phyloP scores from a whole-genome alignment of 1,284 basidiomycete genomes.

The Irpex rosettiformis region DNA sequence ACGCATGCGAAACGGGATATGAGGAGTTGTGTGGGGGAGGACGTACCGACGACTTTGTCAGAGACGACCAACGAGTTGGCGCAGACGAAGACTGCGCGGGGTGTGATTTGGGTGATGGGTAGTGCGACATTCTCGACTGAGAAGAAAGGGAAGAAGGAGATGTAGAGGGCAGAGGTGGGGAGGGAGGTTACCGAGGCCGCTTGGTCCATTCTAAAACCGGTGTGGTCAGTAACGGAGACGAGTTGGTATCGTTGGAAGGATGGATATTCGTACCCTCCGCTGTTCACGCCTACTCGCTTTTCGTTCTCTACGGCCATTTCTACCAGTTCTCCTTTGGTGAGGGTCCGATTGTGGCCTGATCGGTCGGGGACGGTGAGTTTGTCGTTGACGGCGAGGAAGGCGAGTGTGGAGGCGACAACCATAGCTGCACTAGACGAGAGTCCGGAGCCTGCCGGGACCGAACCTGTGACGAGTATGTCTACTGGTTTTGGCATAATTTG shows the following conservation, averaged over 20 bases:
- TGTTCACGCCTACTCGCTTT: slow-evolving; percentile 78
- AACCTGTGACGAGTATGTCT: slow-evolving; percentile 72
- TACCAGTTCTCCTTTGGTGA: slow-evolving; percentile 72
- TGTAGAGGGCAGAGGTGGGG: slow-evolving; percentile 69
- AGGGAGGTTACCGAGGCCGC: slow-evolving; percentile 77
- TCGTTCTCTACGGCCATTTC: slow-evolving; percentile 80
- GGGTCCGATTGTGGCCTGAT: slow-evolving; percentile 12
- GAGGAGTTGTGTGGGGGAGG: background rate
- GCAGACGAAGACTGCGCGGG: slow-evolving; percentile 67
- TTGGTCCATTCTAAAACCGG: slow-evolving; percentile 73
- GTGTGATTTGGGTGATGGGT: slow-evolving; percentile 37
- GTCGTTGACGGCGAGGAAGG: slow-evolving; percentile 73
- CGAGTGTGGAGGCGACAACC: slow-evolving; percentile 52
- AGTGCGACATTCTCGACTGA: slow-evolving; percentile 62
- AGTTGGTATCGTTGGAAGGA: background rate
- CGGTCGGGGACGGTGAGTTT: slow-evolving; percentile 40
- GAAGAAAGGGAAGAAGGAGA: slow-evolving; percentile 79
- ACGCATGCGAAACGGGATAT: background rate
- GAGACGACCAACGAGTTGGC: slow-evolving; percentile 85
- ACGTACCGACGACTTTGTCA: slow-evolving; percentile 61
- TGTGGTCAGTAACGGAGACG: too few species aligned
- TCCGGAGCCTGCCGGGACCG: slow-evolving; percentile 80
- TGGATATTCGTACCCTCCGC: slow-evolving; percentile 55
- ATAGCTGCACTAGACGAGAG: slow-evolving; percentile 30
- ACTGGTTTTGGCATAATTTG: slow-evolving; percentile 43